Conservation (phyloP, 805 yeast species). For the Diddensiella transvaalensis region DNA sequence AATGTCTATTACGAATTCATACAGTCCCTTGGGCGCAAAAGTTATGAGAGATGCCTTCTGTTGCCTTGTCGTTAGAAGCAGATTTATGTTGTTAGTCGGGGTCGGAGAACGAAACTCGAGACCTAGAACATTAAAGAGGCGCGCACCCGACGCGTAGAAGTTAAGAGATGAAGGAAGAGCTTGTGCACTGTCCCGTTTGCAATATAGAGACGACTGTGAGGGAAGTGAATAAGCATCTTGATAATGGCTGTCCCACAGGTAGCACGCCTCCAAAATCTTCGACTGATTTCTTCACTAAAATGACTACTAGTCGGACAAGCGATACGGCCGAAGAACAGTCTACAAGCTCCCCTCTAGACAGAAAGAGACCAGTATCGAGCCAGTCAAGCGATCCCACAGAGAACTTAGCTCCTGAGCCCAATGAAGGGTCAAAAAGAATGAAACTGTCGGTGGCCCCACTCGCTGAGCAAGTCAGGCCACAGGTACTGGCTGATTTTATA, state of each 20-base stretch:
- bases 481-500: slow-evolving; percentile 59
- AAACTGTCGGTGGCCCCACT: slow-evolving; percentile 43
- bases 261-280: background rate
- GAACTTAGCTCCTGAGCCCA: background rate
- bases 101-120: too few species aligned
- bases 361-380: background rate
- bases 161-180: background rate
- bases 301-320: background rate
- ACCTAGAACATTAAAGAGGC: too few species aligned
- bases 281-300: background rate
- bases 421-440: background rate
- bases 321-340: background rate
- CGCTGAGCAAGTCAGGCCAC: slow-evolving; percentile 83
- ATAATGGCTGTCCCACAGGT: slow-evolving; percentile 33
- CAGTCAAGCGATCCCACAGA: background rate
- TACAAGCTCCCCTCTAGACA: background rate
- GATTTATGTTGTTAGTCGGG: too few species aligned
- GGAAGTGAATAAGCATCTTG: slow-evolving; percentile 33
- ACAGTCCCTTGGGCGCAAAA: too few species aligned
- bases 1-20: too few species aligned
- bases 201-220: slow-evolving; percentile 28
- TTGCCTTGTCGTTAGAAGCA: too few species aligned
- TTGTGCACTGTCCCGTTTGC: slow-evolving; percentile 33
- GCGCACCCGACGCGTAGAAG: background rate
- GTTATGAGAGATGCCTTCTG: too few species aligned